A percentile compares a stretch with the other conserved stretches of the same genome.
phyloP scores from a whole-genome alignment of 1,284 basidiomycete genomes.

The Xerocomus minutiporus region DNA sequence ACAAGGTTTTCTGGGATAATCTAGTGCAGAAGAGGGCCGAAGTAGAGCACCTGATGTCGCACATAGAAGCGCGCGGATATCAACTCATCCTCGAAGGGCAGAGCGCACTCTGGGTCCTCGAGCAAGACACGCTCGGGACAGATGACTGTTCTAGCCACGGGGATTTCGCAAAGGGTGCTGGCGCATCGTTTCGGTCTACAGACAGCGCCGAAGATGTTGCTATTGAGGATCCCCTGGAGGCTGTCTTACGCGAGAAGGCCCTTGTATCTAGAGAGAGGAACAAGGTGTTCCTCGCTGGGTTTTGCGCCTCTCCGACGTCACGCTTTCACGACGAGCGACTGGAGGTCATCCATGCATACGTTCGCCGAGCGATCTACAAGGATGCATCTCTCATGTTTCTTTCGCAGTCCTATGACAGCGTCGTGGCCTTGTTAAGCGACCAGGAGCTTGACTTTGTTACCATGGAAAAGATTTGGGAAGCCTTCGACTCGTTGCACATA shows the following conservation, averaged over 20 bases:
- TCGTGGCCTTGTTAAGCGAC: conserved; percentile 28
- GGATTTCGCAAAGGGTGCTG: conserved; percentile 8
- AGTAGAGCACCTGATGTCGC: conserved; percentile 26
- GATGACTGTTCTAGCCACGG: conserved; percentile 26
- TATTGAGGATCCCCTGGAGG: conserved; percentile 35
- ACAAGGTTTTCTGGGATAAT: conserved; percentile 33
- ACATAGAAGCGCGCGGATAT: conserved; percentile 33
- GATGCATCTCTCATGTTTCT: conserved; percentile 34
- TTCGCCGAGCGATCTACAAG: conserved; percentile 34
- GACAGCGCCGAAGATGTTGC: conserved; percentile 11
- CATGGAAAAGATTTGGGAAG: conserved; percentile 34
- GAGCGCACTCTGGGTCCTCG: conserved; percentile 35
- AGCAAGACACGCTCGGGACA: conserved; percentile 12
- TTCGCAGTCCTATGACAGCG: conserved; percentile 31
- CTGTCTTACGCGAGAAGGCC: conserved; percentile 30
- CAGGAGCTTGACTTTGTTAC: conserved; percentile 28
- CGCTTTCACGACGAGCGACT: conserved; percentile 31
- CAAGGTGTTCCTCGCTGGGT: conserved; percentile 30
- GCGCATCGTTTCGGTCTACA: conserved; percentile 10
- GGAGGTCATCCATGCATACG: conserved; percentile 32
- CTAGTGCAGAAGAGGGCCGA: conserved; percentile 30
- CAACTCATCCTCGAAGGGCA: conserved; percentile 30
- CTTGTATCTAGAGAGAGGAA: conserved; percentile 30
- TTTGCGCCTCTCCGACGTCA: conserved; percentile 28
- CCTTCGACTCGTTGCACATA: conserved; percentile 26